Percentiles rank a stretch among this genome's conserved stretches.
These are phyloP conservation scores for Chlamydomonas asymmetrica DNA, from an alignment of 139 green algal species.

Conservation along the genomic window DNA sequence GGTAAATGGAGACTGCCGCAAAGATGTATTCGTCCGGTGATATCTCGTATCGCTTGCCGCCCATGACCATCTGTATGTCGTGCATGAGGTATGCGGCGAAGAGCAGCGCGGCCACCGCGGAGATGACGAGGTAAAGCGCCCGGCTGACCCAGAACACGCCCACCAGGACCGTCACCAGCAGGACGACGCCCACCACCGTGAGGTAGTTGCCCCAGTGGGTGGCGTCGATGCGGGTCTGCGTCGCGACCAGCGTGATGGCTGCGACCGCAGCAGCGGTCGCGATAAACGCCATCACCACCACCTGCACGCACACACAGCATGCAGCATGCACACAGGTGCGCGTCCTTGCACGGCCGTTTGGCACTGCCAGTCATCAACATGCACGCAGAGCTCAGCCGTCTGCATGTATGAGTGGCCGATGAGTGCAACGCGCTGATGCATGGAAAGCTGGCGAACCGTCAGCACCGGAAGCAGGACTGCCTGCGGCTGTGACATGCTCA, in stretches of 20 bases:
- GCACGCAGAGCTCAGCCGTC: no score
- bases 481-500: no score
- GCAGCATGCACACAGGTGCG: no score
- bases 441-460: no score
- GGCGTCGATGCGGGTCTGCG: constrained; percentile 51
- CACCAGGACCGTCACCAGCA: constrained; percentile 47
- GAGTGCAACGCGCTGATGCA: no score
- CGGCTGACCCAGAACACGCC: constrained; percentile 47
- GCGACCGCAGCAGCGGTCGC: constrained; percentile 7
- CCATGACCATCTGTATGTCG: constrained; percentile 62
- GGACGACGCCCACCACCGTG: constrained; percentile 9
- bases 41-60: constrained; percentile 37
- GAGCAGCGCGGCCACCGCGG: constrained; percentile 47
- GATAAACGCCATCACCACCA: constrained; percentile 44
- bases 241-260: constrained; percentile 7
- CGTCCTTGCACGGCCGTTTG: no score
- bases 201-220: constrained; percentile 50
- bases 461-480: no score
- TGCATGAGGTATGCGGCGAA: constrained; percentile 55
- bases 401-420: no score
- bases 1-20: no score
- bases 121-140: constrained; percentile 16
- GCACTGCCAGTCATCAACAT: no score
- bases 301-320: no score
- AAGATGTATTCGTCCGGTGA: constrained; percentile 61